These are phyloP conservation scores for Colletotrichum limetticola DNA, from an alignment of 2,329 filamentous ascomycete species.

Conservation along the genomic window DNA sequence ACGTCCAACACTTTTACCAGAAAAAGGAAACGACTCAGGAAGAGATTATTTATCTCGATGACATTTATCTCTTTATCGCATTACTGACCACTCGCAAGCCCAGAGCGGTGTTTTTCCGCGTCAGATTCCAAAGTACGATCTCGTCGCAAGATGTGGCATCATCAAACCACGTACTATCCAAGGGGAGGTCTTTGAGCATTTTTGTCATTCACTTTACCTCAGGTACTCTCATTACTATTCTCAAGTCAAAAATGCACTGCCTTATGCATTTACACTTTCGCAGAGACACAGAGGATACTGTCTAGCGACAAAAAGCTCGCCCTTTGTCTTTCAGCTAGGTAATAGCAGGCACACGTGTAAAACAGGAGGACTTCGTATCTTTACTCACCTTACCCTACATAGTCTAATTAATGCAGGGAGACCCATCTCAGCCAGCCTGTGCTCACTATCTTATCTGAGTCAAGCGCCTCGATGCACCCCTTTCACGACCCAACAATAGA, in stretches of 20 bases:
- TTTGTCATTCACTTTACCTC: neutral
- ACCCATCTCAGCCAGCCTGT: slow-evolving; percentile 3
- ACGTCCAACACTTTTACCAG: no score
- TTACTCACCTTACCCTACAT: no score
- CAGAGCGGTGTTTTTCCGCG: neutral
- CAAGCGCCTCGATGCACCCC: neutral
- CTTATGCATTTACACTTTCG: no score
- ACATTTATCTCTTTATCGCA: neutral
- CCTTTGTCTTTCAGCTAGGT: no score
- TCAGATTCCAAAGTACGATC: neutral
- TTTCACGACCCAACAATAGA: neutral
- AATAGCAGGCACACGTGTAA: neutral
- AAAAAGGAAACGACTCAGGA: no score
- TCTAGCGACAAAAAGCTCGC: no score
- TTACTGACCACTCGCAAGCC: neutral
- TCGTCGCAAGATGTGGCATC: neutral
- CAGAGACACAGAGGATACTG: no score
- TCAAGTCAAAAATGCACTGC: no score
- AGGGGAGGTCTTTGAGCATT: neutral
- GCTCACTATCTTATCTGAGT: slow-evolving; percentile 13
- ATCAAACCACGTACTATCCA: neutral
- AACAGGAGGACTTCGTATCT: no score
- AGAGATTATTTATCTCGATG: neutral
- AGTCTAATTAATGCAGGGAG: neutral
- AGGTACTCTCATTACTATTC: no score